Conservation (phyloP, 495 filamentous ascomycete species). For the Penicillium pancosmium region DNA sequence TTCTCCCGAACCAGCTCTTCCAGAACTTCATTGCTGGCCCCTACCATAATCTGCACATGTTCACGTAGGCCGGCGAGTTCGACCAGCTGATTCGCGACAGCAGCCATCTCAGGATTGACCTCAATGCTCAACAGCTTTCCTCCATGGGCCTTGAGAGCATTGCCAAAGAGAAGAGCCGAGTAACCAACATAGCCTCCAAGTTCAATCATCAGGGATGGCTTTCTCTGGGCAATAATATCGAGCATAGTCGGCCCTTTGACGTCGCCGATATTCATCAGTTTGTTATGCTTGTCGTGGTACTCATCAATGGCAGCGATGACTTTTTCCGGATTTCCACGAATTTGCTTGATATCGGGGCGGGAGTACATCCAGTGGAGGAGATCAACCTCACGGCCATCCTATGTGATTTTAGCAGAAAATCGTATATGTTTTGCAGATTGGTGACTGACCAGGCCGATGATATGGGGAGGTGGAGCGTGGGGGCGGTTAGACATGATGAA, state of each 20-base stretch:
- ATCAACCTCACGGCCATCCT: slow-evolving; percentile 69
- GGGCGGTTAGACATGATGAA: slow-evolving; percentile 12
- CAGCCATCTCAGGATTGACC: slow-evolving; percentile 62
- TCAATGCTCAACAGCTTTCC: slow-evolving; percentile 65
- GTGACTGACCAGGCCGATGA: slow-evolving; percentile 1
- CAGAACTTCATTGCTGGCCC: slow-evolving; percentile 23
- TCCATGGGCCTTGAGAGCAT: slow-evolving; percentile 53
- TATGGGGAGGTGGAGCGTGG: slow-evolving; percentile 3
- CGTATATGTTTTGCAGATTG: background rate
- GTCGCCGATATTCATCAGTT: slow-evolving; percentile 72
- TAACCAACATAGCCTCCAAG: slow-evolving; percentile 78
- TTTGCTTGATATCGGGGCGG: slow-evolving; percentile 50
- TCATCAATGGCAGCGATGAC: slow-evolving; percentile 66
- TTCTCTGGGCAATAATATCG: slow-evolving; percentile 58
- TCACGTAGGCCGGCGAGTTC: slow-evolving; percentile 65
- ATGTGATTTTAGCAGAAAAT: background rate
- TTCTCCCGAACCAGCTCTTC: slow-evolving; percentile 31
- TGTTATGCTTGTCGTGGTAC: slow-evolving; percentile 42
- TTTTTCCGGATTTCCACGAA: slow-evolving; percentile 56
- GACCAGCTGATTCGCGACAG: slow-evolving; percentile 58
- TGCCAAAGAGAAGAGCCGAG: slow-evolving; percentile 66
- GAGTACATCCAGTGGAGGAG: slow-evolving; percentile 65
- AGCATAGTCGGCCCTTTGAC: slow-evolving; percentile 66
- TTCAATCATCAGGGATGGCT: slow-evolving; percentile 68
- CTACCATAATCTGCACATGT: slow-evolving; percentile 42